Evolutionary conservation across 2,329 filamentous ascomycete species (phyloP), one percentile per base, ranked within the genome.

Genomic region (Lizonia empirigonia): DNA sequence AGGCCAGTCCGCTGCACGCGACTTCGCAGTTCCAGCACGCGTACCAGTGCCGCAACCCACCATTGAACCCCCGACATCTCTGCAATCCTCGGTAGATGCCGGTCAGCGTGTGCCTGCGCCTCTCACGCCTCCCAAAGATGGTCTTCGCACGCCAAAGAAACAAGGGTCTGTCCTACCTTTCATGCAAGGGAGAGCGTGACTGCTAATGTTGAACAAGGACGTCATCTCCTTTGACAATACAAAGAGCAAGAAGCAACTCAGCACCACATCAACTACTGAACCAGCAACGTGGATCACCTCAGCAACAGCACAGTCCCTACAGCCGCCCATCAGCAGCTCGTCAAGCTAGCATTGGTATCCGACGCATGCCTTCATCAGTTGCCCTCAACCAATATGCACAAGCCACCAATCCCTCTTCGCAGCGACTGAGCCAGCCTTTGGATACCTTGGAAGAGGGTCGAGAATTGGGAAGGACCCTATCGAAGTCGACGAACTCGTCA

Each of bases 311-410:
- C 37, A 50, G 48, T 42, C 56, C 44, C 20, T 42, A 53, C 51
- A 55, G 50, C n/a, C 66, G 69, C 9, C 68, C 70, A 12, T 34
- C 44, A 20, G 55, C 59, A 20, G 64, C 47, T 18, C 60, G 70
- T 29, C 67, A 73, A 46, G 64, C 70, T 27, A 73, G 70, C 44
- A 73, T 73, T 48, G 69, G 68, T 4, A 72, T 73, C 19, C 59
- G 68, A 18, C 63, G 71, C 10, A 64, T 68, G 57, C 66, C 68
- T n/a, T 66, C 68, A 9, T 60, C 59, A 18, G 55, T 56, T 33
- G 49, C 59, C 10, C 42, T 69, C 20, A 60, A 63, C 24, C 65
- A 65, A 39, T 44, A 56, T 20, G 60, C 60, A 18, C 50, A 59
- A 26, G 53, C 58, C 20, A 34, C 50, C 10, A 64, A 64, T 36